phyloP scores from a whole-genome alignment of 1,284 basidiomycete genomes.

The Neolentinus lepideus region DNA sequence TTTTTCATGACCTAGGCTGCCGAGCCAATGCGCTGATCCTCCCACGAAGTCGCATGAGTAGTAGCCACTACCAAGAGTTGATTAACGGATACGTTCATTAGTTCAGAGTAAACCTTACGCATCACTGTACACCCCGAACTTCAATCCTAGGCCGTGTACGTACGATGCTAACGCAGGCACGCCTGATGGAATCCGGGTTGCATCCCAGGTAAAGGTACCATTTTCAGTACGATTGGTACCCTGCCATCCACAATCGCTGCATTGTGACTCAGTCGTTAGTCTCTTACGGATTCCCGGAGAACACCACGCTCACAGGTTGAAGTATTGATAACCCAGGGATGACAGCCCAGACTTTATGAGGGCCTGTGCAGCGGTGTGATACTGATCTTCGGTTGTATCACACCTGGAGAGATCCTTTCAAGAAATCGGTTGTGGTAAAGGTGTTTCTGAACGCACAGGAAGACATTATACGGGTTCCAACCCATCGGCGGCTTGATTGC shows the following conservation, averaged over 20 bases:
- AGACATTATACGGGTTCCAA: conserved; percentile 42
- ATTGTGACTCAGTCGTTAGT: neutral
- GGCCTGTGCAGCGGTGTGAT: conserved; percentile 26
- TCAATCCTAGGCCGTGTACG: conserved; percentile 29
- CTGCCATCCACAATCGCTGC: conserved; percentile 40
- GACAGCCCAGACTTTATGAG: conserved; percentile 27
- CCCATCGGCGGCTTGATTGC: conserved; percentile 37
- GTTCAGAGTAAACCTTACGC: conserved; percentile 23
- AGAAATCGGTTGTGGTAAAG: conserved; percentile 2
- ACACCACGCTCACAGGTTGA: conserved; percentile 26
- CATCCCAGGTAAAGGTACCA: conserved; percentile 36
- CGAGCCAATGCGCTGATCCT: conserved; percentile 34
- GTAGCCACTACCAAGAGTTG: conserved; percentile 24
- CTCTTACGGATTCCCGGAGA: neutral
- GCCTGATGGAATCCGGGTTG: conserved; percentile 30
- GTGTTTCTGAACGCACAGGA: conserved; percentile 21
- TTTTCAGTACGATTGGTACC: conserved; percentile 28
- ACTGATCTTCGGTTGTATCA: conserved; percentile 28
- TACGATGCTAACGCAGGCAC: conserved; percentile 30
- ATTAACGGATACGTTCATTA: too few species aligned
- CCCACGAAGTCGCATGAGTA: conserved; percentile 37
- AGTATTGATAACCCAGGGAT: conserved; percentile 29
- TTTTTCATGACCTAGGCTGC: conserved; percentile 34
- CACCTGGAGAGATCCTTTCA: conserved; percentile 20
- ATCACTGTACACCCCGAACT: conserved; percentile 36